Conservation (phyloP, 306 rosid genomes). For the Quercus rubra region DNA sequence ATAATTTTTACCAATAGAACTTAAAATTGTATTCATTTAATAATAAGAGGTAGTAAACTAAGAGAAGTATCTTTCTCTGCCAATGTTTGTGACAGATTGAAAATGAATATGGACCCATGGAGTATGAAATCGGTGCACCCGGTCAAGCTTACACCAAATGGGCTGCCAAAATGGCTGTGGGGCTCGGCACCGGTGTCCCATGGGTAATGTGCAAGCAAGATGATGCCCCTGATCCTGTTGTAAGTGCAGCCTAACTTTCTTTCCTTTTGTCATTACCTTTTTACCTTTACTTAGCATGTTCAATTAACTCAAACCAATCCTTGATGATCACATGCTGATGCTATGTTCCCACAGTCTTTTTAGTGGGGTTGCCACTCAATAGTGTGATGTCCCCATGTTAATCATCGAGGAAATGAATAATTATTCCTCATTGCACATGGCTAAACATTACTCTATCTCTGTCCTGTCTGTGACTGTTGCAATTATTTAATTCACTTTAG, state of each 20-base stretch:
- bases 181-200: constrained; percentile 92
- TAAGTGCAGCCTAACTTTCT: constrained; percentile 37
- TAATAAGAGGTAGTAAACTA: constrained; percentile 5
- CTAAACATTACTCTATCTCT: constrained; percentile 19
- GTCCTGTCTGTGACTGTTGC: constrained; percentile 9
- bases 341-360: constrained; percentile 15
- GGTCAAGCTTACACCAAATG: constrained; percentile 77
- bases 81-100: constrained; percentile 66
- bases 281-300: constrained; percentile 16
- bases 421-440: constrained; percentile 34
- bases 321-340: constrained; percentile 12
- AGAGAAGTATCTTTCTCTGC: constrained; percentile 17
- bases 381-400: constrained; percentile 28
- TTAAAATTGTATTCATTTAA: neutral
- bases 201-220: constrained; percentile 99
- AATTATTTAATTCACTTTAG: constrained; percentile 13
- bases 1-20: neutral
- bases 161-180: constrained; percentile 96
- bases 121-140: constrained; percentile 79
- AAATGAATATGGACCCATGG: constrained; percentile 96
- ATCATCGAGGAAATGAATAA: constrained; percentile 19
- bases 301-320: neutral
- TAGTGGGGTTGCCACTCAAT: constrained; percentile 36
- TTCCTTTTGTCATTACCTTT: constrained; percentile 6
- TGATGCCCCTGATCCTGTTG: constrained; percentile 99